Base-by-base conservation (phyloP, 2,329 filamentous ascomycete species). In the Aspergillus fijiensis region DNA sequence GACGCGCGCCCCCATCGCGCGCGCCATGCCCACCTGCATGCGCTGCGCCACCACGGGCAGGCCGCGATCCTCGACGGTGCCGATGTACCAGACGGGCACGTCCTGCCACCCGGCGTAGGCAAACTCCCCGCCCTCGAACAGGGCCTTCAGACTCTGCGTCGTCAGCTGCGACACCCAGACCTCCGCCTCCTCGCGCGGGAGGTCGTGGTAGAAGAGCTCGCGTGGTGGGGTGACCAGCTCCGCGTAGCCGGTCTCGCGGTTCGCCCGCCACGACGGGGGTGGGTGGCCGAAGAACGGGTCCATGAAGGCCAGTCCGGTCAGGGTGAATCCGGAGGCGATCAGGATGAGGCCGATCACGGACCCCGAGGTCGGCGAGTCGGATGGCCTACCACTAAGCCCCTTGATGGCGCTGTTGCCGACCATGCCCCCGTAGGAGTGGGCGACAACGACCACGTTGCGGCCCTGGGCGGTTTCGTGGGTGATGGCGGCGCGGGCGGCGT, bases 131-230 rank as follows among this genome's bases (percentile, higher is more conserved):
- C 79, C 81, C 39, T 81, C 77, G 4, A 75, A 77, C n/a, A 83
- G 64, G 0, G 80, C 66, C 51, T 79, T 80, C 7, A 81, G 65
- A 3, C 74, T 75, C 21, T 84, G 80, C 0, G 63, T 65, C 0
- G 66, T 72, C 5, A 84, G 77, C 59, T 77, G 74, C 0, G 66
- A 67, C 1, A 75, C 74, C 78, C 81, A 82, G 47, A 70, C 70
- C 3, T 77, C 69, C 0, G 70, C 79, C 55, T 84, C 81, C 1
- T 78, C 74, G 0, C 62, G 66, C 0, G 80, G 72, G 0, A 84
- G 60, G 66, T 85, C 82, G 60, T 84, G 80, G 59, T 84, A 85
- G 59, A 84, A 80, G 2, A 83, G 62, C 5, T 81, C 70, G 6
- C 74, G 63, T 0, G 79, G 69, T 19, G 77, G 64, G 23, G 61